Evolutionary conservation across 768 basidiomycete species (phyloP), one percentile per base, ranked within the genome.

Genomic region (Guyanaporus albipodus): DNA sequence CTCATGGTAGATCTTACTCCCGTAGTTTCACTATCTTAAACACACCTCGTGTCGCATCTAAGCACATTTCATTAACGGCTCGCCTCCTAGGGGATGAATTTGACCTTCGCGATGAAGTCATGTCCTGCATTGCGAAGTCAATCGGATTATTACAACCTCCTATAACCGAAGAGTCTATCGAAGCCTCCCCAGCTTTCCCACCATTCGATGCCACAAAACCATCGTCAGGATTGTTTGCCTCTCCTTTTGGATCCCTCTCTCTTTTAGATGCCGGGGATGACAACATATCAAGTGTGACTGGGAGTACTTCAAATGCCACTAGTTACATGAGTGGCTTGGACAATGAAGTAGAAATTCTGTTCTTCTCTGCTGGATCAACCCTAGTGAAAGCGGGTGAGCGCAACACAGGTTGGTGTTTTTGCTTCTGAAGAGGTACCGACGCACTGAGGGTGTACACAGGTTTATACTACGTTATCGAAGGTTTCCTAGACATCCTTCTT

Each of bases 91-190:
- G 70, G 8, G 86, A 85, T 21, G 91, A 94, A 18, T 94, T 97
- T 55, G 91, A 98, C 63, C 78, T 98, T n/a, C 80, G 91, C 28
- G 91, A 93, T 55, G 93, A 91, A 55, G 94, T 99, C 26, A 93
- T 98, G 91, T 87, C 88, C 1, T 95, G 91, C 64, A 94, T 99
- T 50, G 93, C 95, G 1, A 94, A 95, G 64, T 95, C 92, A 2
- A 98, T 99, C 48, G 96, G 96, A 4, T 75, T 99, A 11, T 70
- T 91, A 19, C 94, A 96, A 53, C 89, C 93, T 4, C 83, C 91
- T 3, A 67, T 88, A 17, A 87, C 83, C 45, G 82, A 77, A 37
- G 82, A 81, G 29, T 87, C 85, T 2, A 67, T 76, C 3, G 83
- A 85, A 52, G 75, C 77, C 3, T 87, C 86, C 0, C 87, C 88